Conservation (phyloP, 352 stramenopile species). For the Globisporangium radiosum region DNA sequence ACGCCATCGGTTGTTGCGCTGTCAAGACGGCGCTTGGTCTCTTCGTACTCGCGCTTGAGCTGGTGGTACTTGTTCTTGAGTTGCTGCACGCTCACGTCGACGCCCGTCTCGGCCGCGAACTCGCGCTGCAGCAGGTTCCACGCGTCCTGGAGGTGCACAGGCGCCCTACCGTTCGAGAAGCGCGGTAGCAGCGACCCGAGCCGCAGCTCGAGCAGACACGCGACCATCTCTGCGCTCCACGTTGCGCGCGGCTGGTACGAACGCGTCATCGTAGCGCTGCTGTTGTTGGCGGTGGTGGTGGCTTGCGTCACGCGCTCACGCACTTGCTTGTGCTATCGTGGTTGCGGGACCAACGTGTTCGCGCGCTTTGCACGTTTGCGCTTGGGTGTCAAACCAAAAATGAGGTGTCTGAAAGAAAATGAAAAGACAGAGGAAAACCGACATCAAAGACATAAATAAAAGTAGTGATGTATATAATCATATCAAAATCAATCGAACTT, state of each 20-base stretch:
- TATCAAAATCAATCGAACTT: too few species aligned
- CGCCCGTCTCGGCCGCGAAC: conserved; percentile 8
- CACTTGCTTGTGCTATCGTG: too few species aligned
- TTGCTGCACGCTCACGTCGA: conserved; percentile 4
- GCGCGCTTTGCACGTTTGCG: too few species aligned
- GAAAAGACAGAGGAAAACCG: too few species aligned
- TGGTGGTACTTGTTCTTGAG: conserved; percentile 17
- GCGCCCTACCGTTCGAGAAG: conserved; percentile 5
- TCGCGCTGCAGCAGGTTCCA: conserved; percentile 9
- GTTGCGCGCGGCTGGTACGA: neutral
- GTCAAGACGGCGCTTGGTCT: conserved; percentile 1
- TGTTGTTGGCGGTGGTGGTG: neutral
- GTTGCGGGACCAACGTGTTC: too few species aligned
- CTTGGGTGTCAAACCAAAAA: too few species aligned
- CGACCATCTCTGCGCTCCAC: conserved; percentile 7
- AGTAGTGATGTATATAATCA: too few species aligned
- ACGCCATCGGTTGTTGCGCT: neutral
- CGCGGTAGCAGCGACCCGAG: conserved; percentile 4
- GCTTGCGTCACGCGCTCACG: too few species aligned
- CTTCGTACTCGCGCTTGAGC: conserved; percentile 14
- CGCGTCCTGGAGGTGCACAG: conserved; percentile 8
- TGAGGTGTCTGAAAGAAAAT: too few species aligned
- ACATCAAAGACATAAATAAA: too few species aligned
- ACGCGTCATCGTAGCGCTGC: neutral
- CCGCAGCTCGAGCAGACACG: conserved; percentile 9